Evolutionary conservation across 2,329 filamentous ascomycete genomes (phyloP), one percentile per base, ranked within the genome.

Genomic region (Penicillium sp.): DNA sequence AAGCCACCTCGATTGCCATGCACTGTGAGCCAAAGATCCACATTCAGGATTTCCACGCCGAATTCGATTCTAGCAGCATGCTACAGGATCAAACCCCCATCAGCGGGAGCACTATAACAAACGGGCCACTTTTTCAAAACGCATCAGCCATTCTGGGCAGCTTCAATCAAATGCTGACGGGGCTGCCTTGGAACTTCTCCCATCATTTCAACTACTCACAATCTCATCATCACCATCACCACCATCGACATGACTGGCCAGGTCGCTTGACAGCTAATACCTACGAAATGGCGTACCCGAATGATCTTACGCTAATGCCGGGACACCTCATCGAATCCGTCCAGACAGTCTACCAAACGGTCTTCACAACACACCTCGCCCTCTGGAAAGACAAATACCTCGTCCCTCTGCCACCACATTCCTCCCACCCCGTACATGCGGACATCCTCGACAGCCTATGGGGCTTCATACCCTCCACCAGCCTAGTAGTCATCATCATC

Each of bases 401-500:
- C 10, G 37, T 44, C 9, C 44, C 33, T 46, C 50, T 59, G 4
- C 39, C 33, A 5, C 19, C 9, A 9, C 24, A 16, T 11, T 31
- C 19, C 46, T 44, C 14, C 13, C 11, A 16, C 24, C 46, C 31
- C 18, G 40, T 49, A 9, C 18, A 53, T 7, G 64, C 51, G 11
- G 56, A 54, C 4, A 44, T 60, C 10, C 55, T 51, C 0, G 58
- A 60, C 16, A 60, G 59, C 11, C 47, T 49, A 1, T 66, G 60
- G 60, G 58, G 55, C 0, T 59, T 67, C 27, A 43, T 50, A 3
- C 64, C 65, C 14, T 63, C 62, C 22, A 59, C 55, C 4, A 51
- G 55, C 27, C 51, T 56, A n/a, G 59, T 67, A 6, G 51, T 64
- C 19, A 59, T 59, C 35, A 66, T 67, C 2, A 60, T 67, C 4